Conservation (phyloP, 2,329 filamentous ascomycete species). For the Botrytis fabae region DNA sequence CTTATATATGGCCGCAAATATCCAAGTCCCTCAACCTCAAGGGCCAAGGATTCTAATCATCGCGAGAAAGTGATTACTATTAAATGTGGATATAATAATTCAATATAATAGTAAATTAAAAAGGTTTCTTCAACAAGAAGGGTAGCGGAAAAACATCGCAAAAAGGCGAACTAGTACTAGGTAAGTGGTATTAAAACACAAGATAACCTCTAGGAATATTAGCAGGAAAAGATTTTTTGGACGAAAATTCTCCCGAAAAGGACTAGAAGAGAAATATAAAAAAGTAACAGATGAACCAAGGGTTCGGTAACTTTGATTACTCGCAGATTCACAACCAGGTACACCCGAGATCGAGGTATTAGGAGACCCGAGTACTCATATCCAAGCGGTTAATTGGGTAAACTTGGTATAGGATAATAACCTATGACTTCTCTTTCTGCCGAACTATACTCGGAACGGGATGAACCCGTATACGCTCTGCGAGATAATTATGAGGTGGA, state of each 20-base stretch:
- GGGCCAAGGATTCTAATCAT: not conserved
- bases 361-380: not conserved
- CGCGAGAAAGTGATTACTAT: not conserved
- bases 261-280: not conserved
- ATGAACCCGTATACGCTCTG: not conserved
- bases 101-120: not conserved
- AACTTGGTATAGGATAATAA: not conserved
- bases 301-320: too few species aligned
- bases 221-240: not conserved
- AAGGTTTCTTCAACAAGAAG: not conserved
- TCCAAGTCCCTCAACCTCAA: not conserved
- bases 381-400: accelerated
- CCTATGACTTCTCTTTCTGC: not conserved
- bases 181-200: not conserved
- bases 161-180: not conserved
- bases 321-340: not conserved
- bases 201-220: not conserved
- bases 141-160: not conserved
- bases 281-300: not conserved
- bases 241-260: not conserved
- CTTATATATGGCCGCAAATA: not conserved
- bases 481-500: not conserved
- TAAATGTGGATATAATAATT: accelerated
- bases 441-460: not conserved
- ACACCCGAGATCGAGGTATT: not conserved